phyloP scores from a whole-genome alignment of 2,329 filamentous ascomycete genomes.

The Fusarium burgessii region DNA sequence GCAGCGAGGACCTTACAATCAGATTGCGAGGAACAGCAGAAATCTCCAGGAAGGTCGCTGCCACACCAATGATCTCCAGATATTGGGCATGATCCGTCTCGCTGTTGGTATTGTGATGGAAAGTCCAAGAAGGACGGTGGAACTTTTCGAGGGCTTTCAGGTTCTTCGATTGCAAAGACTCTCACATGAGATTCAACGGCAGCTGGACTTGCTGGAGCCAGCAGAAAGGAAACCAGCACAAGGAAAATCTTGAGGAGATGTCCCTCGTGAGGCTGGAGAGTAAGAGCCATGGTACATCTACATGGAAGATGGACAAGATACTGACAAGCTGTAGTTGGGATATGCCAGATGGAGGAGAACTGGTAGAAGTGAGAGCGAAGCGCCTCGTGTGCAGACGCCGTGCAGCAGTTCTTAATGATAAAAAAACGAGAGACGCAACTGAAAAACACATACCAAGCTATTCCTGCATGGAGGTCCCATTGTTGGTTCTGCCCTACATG shows the following conservation, averaged over 20 bases:
- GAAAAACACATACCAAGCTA: slow-evolving; percentile 12
- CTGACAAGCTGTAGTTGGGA: slow-evolving; percentile 10
- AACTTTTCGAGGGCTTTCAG: slow-evolving; percentile 9
- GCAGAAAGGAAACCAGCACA: slow-evolving; percentile 38
- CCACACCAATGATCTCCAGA: slow-evolving; percentile 38
- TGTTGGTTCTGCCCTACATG: slow-evolving; percentile 35
- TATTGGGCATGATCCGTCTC: slow-evolving; percentile 37
- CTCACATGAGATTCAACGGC: slow-evolving; percentile 33
- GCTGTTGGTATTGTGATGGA: slow-evolving; percentile 22
- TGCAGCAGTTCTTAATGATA: slow-evolving; percentile 41
- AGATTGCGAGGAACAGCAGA: slow-evolving; percentile 39
- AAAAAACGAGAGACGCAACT: slow-evolving; percentile 24
- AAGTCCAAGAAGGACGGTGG: slow-evolving; percentile 14
- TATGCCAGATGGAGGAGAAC: slow-evolving; percentile 12
- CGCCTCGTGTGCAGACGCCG: slow-evolving; percentile 33
- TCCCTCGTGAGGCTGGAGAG: slow-evolving; percentile 33
- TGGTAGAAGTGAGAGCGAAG: slow-evolving; percentile 27
- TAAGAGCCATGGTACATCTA: slow-evolving; percentile 41
- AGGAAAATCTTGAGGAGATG: slow-evolving; percentile 34
- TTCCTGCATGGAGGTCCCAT: slow-evolving; percentile 16
- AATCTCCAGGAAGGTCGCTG: slow-evolving; percentile 32
- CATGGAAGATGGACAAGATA: slow-evolving; percentile 30
- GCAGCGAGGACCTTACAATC: slow-evolving; percentile 43
- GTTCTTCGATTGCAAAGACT: slow-evolving; percentile 28
- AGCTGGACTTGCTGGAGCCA: slow-evolving; percentile 27